Evolutionary conservation across 1,139 yeast species (phyloP).

Genomic region (Pichia sp.): DNA sequence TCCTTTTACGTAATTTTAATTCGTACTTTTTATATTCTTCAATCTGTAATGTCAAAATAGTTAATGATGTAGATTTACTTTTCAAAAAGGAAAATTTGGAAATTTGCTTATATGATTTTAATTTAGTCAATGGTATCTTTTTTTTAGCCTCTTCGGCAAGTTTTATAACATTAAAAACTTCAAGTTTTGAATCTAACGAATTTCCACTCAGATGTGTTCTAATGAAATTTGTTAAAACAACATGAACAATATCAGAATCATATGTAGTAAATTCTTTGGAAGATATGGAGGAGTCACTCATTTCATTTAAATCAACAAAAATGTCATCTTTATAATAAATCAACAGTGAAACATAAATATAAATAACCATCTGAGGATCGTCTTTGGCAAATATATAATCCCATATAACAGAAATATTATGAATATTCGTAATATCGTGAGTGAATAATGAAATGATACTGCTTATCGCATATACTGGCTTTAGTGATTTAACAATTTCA

Average conservation of each 20-base stretch:
- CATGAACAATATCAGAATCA: constrained; percentile 43
- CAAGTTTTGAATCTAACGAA: constrained; percentile 30
- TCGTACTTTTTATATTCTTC: constrained; percentile 5
- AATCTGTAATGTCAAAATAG: constrained; percentile 18
- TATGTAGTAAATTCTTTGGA: constrained; percentile 26
- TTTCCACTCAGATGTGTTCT: constrained; percentile 22
- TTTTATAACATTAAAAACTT: constrained; percentile 36
- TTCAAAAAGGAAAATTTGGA: constrained; percentile 27
- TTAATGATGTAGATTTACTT: constrained; percentile 10
- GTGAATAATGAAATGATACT: constrained; percentile 72
- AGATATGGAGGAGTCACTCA: constrained; percentile 24
- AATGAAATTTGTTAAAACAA: constrained; percentile 24
- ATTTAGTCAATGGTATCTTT: constrained; percentile 26
- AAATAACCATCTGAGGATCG: constrained; percentile 39
- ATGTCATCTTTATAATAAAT: constrained; percentile 39
- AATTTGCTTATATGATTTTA: constrained; percentile 20
- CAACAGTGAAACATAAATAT: constrained; percentile 53
- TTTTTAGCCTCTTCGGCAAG: constrained; percentile 33
- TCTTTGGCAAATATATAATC: constrained; percentile 51
- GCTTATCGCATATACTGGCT: constrained; percentile 64
- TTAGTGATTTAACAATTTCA: constrained; percentile 39
- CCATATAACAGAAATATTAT: constrained; percentile 53
- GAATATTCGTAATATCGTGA: constrained; percentile 56
- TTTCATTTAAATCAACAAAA: constrained; percentile 29
- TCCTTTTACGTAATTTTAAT: constrained; percentile 1